Evolutionary conservation across 495 filamentous ascomycete genomes (phyloP).

Genomic region (Aspergillus funiculosus): DNA sequence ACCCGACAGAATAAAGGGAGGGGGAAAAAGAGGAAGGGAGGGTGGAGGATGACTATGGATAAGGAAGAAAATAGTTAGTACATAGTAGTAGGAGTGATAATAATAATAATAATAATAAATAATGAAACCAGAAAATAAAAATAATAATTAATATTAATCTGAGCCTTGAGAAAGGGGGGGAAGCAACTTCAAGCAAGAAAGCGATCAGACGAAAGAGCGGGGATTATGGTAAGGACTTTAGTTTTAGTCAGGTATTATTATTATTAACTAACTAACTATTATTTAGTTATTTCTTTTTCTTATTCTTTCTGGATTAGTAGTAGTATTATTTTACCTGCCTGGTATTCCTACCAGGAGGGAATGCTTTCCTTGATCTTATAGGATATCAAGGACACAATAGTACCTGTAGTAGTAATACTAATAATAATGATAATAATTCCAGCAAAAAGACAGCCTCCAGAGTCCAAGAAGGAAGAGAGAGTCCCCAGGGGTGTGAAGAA

Average conservation of each 20-base stretch:
- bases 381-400: too few relatives aligned
- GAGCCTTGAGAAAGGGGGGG: neutral
- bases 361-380: too few relatives aligned
- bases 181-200: constrained; percentile 5
- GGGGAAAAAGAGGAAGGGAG: constrained; percentile 14
- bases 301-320: neutral
- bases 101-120: constrained; percentile 12
- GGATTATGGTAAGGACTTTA: constrained; percentile 3
- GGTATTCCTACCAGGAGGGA: too few relatives aligned
- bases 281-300: neutral
- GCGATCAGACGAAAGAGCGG: constrained; percentile 3
- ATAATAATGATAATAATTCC: neutral
- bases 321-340: too few relatives aligned
- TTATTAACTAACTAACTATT: neutral
- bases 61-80: constrained; percentile 17
- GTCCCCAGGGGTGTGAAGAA: constrained; percentile 31
- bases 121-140: constrained; percentile 15
- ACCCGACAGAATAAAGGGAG: constrained; percentile 12
- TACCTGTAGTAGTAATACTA: too few relatives aligned
- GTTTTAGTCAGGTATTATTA: constrained; percentile 11
- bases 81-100: too few relatives aligned
- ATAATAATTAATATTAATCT: constrained; percentile 3
- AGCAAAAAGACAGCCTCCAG: constrained; percentile 7
- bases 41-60: constrained; percentile 21
- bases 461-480: constrained; percentile 10